Conservation (phyloP, 2,329 filamentous ascomycete genomes). For the Colletotrichum incanum region DNA sequence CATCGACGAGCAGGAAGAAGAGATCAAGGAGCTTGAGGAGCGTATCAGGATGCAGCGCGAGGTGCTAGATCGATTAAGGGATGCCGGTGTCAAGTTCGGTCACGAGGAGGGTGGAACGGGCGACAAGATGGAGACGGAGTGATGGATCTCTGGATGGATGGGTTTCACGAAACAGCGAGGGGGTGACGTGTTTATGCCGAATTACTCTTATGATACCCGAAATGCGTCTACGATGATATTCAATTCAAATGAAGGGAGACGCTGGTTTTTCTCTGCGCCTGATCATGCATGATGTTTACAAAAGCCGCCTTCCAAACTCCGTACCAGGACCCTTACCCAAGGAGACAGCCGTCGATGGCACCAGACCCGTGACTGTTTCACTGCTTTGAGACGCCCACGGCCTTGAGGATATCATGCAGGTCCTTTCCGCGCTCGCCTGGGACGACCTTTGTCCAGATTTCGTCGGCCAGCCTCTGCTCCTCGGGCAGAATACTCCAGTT, state of each 20-base stretch:
- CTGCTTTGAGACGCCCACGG: slow-evolving; percentile 58
- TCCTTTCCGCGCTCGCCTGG: slow-evolving; percentile 74
- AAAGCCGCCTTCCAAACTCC: slow-evolving; percentile 29
- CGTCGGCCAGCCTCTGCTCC: slow-evolving; percentile 70
- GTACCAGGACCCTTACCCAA: neutral
- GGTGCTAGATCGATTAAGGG: slow-evolving; percentile 69
- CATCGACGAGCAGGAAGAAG: slow-evolving; percentile 78
- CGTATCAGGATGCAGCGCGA: slow-evolving; percentile 75
- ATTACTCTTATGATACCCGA: slow-evolving; percentile 41
- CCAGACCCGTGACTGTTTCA: slow-evolving; percentile 6
- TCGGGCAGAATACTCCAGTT: slow-evolving; percentile 85
- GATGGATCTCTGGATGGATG: neutral
- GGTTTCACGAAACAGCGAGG: neutral
- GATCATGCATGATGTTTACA: neutral
- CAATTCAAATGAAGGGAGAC: neutral
- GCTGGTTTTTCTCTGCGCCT: slow-evolving; percentile 7
- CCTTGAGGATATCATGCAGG: slow-evolving; percentile 76
- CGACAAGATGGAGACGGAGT: slow-evolving; percentile 60
- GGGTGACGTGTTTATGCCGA: slow-evolving; percentile 10
- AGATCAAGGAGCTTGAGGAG: slow-evolving; percentile 77
- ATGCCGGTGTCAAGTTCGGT: slow-evolving; percentile 62
- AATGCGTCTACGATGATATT: slow-evolving; percentile 29
- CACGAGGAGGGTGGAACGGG: slow-evolving; percentile 53
- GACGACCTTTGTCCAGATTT: slow-evolving; percentile 79
- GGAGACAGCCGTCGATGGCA: neutral